Conservation (phyloP, 116 monocot species). For the Papilionanthe hybrid region DNA sequence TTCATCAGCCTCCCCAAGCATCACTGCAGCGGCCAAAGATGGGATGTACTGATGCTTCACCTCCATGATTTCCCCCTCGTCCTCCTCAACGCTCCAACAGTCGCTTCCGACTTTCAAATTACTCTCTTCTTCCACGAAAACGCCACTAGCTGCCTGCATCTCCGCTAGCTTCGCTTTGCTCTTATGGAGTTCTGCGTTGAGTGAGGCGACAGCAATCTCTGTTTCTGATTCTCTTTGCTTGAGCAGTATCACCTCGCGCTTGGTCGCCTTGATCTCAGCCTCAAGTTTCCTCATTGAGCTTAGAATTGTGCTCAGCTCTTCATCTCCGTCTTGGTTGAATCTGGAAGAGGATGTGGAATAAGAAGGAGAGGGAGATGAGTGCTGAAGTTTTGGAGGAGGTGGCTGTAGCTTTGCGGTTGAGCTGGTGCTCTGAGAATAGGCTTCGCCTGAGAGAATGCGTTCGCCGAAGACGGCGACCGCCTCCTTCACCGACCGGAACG, state of each 20-base stretch:
- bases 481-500: slow-evolving; percentile 82
- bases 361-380: slow-evolving; percentile 39
- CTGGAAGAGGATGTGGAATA: slow-evolving; percentile 27
- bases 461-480: slow-evolving; percentile 60
- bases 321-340: slow-evolving; percentile 13
- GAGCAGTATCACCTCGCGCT: slow-evolving; percentile 49
- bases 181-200: slow-evolving; percentile 52
- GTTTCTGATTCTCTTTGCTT: slow-evolving; percentile 55
- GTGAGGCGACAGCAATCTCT: slow-evolving; percentile 51
- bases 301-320: slow-evolving; percentile 17
- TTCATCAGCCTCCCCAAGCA: slow-evolving; percentile 26
- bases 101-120: slow-evolving; percentile 6
- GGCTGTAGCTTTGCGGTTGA: slow-evolving; percentile 3
- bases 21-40: slow-evolving; percentile 32
- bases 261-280: slow-evolving; percentile 53
- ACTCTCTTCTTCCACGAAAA: background rate
- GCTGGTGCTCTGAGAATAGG: slow-evolving; percentile 17
- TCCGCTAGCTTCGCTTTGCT: slow-evolving; percentile 33
- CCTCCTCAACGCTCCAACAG: slow-evolving; percentile 13
- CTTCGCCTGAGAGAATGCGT: slow-evolving; percentile 36
- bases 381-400: slow-evolving; percentile 7
- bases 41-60: slow-evolving; percentile 34
- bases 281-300: slow-evolving; percentile 45
- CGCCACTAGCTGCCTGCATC: slow-evolving; percentile 22
- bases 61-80: background rate